Conservation (phyloP, 257 asterid species). For the Nicotiana undulata region DNA sequence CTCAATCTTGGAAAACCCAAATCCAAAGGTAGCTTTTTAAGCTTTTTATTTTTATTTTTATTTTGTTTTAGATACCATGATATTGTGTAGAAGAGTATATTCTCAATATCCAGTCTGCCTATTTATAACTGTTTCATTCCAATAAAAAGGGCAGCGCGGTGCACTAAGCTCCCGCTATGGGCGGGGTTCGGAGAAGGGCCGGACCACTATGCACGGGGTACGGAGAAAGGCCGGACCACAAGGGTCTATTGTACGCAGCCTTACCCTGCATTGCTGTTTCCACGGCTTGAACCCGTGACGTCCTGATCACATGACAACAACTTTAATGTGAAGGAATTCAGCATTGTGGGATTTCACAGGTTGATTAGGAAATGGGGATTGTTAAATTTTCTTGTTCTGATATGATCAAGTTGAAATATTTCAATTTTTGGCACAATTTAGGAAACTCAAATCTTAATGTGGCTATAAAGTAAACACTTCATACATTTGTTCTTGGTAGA, state of each 20-base stretch:
- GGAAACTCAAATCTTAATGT: constrained; percentile 75
- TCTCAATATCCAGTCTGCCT: not conserved
- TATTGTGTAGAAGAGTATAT: not conserved
- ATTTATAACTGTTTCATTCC: not conserved
- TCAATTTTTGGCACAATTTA: constrained; percentile 53
- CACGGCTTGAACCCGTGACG: no score
- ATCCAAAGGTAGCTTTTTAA: constrained; percentile 46
- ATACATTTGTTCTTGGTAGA: not conserved
- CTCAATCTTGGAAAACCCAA: constrained; percentile 57
- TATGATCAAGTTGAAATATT: constrained; percentile 56
- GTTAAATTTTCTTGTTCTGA: constrained; percentile 6
- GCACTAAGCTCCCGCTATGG: no score
- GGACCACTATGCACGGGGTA: no score
- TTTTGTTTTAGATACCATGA: not conserved
- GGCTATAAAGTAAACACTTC: not conserved
- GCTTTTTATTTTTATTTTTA: not conserved
- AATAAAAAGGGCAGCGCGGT: no score
- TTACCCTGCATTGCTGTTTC: no score
- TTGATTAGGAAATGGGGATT: not conserved
- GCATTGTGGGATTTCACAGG: not conserved
- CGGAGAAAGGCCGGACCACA: no score
- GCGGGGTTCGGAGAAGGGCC: no score
- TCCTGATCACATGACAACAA: no score
- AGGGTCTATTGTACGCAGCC: no score
- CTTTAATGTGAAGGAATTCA: not conserved